phyloP scores from a whole-genome alignment of 225 moss, liverwort and hornwort species.

The Marchantia polymorpha region DNA sequence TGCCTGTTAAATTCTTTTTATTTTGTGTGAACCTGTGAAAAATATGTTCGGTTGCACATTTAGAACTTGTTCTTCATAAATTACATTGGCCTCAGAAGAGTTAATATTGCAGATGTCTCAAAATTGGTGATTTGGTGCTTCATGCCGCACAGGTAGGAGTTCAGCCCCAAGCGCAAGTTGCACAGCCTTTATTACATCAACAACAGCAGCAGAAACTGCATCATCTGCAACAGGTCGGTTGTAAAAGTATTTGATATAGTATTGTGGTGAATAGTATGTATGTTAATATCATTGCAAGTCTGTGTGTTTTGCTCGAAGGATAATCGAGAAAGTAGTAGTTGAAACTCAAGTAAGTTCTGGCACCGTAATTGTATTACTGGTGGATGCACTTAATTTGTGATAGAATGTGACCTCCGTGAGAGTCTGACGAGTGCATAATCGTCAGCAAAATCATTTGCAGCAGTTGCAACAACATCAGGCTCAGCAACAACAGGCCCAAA shows the following conservation, averaged over 20 bases:
- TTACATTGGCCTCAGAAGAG: neutral
- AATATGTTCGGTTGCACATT: neutral
- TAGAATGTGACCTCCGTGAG: neutral
- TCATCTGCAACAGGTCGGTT: conserved; percentile 58
- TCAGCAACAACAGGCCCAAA: conserved; percentile 57
- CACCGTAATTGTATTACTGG: no score
- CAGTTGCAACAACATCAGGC: conserved; percentile 77
- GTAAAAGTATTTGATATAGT: neutral
- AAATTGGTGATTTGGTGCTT: neutral
- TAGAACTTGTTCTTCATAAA: neutral
- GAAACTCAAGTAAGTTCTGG: no score
- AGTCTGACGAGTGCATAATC: neutral
- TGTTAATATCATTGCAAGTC: neutral
- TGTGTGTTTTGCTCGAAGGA: no score
- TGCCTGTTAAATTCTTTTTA: no score
- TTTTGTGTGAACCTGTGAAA: no score
- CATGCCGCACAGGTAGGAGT: conserved; percentile 46
- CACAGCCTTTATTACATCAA: conserved; percentile 48
- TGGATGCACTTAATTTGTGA: no score
- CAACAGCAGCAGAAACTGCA: conserved; percentile 55
- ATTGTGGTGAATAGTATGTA: neutral
- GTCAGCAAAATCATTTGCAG: conserved; percentile 51
- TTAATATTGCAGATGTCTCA: neutral
- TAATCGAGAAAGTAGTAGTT: no score
- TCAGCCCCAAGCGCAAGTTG: conserved; percentile 64